phyloP scores from a whole-genome alignment of 768 basidiomycete genomes.

The Mycena crocata region DNA sequence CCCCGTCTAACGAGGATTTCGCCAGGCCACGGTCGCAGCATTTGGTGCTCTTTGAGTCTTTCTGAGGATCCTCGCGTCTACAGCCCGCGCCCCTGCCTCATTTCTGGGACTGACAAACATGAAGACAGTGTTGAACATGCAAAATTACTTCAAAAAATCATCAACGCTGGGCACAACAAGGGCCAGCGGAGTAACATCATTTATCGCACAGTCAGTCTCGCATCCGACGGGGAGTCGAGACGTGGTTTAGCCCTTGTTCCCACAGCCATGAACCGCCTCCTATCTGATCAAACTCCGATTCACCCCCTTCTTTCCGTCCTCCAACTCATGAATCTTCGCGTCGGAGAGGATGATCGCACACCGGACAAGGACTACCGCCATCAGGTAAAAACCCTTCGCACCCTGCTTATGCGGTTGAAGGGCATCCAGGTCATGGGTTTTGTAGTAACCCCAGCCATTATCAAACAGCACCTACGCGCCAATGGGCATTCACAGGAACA shows the following conservation, averaged over 20 bases:
- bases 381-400: slow-evolving; percentile 45
- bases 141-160: neutral
- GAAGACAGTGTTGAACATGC: slow-evolving; percentile 1
- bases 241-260: slow-evolving; percentile 39
- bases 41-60: neutral
- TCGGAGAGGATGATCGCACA: slow-evolving; percentile 49
- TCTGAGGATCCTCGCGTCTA: slow-evolving; percentile 4
- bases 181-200: neutral
- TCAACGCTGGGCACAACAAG: neutral
- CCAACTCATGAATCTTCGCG: slow-evolving; percentile 40
- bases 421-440: slow-evolving; percentile 39
- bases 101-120: slow-evolving; percentile 3
- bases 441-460: slow-evolving; percentile 37
- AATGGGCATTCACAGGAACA: slow-evolving; percentile 6
- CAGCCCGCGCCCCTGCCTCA: neutral
- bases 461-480: slow-evolving; percentile 36
- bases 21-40: slow-evolving; percentile 1
- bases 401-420: slow-evolving; percentile 37
- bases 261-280: slow-evolving; percentile 35
- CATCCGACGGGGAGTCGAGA: slow-evolving; percentile 45
- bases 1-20: neutral
- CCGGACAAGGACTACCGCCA: slow-evolving; percentile 50
- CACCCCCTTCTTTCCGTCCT: slow-evolving; percentile 37
- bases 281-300: slow-evolving; percentile 38
- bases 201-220: slow-evolving; percentile 34